These are phyloP conservation scores for Cicer arietinum DNA, from an alignment of 306 rosid species.

Conservation along the genomic window DNA sequence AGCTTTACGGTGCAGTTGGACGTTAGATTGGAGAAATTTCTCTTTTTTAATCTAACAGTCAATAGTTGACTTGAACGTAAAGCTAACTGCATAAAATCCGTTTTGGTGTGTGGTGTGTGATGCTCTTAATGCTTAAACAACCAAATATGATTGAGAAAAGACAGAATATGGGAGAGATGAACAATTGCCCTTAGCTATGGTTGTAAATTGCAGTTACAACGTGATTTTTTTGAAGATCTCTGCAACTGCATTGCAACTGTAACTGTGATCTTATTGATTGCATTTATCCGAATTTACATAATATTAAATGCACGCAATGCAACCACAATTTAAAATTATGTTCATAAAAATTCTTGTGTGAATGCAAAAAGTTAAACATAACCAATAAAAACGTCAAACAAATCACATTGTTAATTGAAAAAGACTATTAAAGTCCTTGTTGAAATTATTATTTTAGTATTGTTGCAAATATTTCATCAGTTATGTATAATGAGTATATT, in stretches of 20 bases:
- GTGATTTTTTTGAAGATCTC: background rate
- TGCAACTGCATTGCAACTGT: background rate
- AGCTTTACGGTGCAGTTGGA: background rate
- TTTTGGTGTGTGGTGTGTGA: background rate
- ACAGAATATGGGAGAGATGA: background rate
- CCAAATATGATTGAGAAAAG: background rate
- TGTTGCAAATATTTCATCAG: background rate
- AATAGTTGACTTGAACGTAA: background rate
- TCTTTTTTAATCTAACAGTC: background rate
- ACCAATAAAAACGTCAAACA: background rate
- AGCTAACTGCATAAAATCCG: background rate
- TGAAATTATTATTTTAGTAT: conserved; percentile 25
- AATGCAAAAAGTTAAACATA: background rate
- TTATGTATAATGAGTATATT: conserved; percentile 9
- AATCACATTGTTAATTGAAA: conserved; percentile 15
- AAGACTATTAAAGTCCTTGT: background rate
- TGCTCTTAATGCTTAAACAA: background rate
- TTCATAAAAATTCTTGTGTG: background rate
- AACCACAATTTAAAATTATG: background rate
- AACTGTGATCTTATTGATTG: background rate
- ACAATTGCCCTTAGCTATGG: background rate
- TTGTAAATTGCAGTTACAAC: background rate
- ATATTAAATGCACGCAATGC: background rate
- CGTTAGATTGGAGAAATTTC: background rate
- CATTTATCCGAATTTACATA: background rate